These are phyloP conservation scores for Effrenium voratum DNA, from an alignment of 73 alveolate genomes.

Conservation along the genomic window DNA sequence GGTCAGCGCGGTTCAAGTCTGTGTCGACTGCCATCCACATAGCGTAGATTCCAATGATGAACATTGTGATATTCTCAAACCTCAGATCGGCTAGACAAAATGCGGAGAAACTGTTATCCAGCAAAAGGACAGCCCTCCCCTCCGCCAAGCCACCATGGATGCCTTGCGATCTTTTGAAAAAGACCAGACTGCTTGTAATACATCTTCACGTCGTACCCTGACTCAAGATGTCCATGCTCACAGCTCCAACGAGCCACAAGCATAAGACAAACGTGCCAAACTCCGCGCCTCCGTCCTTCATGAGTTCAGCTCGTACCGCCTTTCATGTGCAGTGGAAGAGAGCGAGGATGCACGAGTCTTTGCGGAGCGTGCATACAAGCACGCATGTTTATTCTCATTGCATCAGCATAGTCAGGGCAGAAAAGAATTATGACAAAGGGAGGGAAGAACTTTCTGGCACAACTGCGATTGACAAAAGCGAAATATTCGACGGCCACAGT, in stretches of 20 bases:
- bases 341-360: not conserved
- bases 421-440: too few relatives aligned
- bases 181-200: slow-evolving; percentile 49
- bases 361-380: too few relatives aligned
- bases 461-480: too few relatives aligned
- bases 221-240: not conserved
- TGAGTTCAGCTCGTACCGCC: slow-evolving; percentile 75
- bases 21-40: slow-evolving; percentile 92
- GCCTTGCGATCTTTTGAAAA: slow-evolving; percentile 52
- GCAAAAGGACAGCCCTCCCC: not conserved
- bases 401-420: not conserved
- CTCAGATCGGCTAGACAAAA: not conserved
- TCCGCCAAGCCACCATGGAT: not conserved
- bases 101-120: not conserved
- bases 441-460: too few relatives aligned
- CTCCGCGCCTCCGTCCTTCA: slow-evolving; percentile 45
- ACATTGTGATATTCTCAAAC: slow-evolving; percentile 78
- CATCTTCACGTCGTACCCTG: slow-evolving; percentile 83
- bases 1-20: slow-evolving; percentile 52
- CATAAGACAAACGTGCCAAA: not conserved
- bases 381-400: not conserved
- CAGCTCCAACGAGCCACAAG: not conserved
- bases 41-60: slow-evolving; percentile 52
- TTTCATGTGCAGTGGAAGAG: not conserved
- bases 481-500: too few relatives aligned